phyloP scores from a whole-genome alignment of 192 early-diverging fungal species.

The Linnemannia zychae region DNA sequence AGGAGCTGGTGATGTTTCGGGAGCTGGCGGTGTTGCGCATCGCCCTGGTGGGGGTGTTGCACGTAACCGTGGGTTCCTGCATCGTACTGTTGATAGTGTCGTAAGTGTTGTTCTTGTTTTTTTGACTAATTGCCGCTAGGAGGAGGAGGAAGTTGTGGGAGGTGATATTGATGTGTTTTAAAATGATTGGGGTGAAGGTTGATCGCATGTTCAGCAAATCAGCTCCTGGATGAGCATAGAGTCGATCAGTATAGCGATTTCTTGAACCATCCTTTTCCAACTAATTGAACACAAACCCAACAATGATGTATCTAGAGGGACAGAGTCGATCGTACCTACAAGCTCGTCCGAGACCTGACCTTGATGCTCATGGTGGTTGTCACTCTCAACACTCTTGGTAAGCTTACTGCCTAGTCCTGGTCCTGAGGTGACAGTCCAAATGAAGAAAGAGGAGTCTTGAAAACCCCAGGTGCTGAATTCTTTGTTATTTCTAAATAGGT shows the following conservation, averaged over 20 bases:
- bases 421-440: too few relatives aligned
- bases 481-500: constrained; percentile 1
- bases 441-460: background rate
- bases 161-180: too few relatives aligned
- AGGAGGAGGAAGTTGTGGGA: background rate
- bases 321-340: constrained; percentile 16
- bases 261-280: too few relatives aligned
- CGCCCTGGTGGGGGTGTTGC: background rate
- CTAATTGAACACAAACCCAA: too few relatives aligned
- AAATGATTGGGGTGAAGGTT: too few relatives aligned
- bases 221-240: too few relatives aligned
- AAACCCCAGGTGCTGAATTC: background rate
- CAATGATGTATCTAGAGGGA: constrained; percentile 6
- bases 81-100: constrained; percentile 4
- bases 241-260: too few relatives aligned
- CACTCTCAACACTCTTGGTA: constrained; percentile 47
- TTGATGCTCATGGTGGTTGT: constrained; percentile 45
- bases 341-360: constrained; percentile 42
- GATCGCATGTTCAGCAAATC: too few relatives aligned
- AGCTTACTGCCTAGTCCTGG: background rate
- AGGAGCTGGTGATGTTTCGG: background rate
- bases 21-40: background rate
- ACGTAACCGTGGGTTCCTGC: background rate
- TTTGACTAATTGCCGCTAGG: background rate
- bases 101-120: constrained; percentile 11